A percentile compares a stretch with the other conserved stretches of the same genome.
These are phyloP conservation scores for Nakazawaea ernobii DNA, from an alignment of 805 yeast species.

Conservation along the genomic window DNA sequence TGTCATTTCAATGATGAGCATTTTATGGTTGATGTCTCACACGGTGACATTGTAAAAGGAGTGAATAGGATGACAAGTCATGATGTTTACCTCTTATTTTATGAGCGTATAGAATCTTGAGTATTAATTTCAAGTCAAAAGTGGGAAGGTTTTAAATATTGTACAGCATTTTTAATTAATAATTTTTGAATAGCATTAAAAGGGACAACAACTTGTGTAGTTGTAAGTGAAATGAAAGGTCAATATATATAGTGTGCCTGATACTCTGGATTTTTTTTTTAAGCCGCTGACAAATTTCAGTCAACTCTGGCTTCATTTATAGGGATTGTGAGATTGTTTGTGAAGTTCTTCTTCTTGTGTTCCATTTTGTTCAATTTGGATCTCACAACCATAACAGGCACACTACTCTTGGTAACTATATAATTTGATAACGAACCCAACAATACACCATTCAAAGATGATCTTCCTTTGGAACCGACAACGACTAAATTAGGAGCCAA, in stretches of 20 bases:
- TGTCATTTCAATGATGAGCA: constrained; percentile 71
- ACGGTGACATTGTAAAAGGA: constrained; percentile 38
- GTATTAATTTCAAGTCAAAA: background rate
- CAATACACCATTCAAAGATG: constrained; percentile 67
- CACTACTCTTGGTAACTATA: constrained; percentile 62
- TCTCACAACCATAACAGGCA: constrained; percentile 79
- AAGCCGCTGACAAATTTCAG: constrained; percentile 10
- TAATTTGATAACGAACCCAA: constrained; percentile 71
- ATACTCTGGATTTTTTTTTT: no score
- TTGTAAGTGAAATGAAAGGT: no score
- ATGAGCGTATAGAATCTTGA: constrained; percentile 25
- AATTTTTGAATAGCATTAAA: no score
- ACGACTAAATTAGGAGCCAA: constrained; percentile 68
- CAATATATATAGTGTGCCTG: no score
- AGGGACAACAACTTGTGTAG: no score
- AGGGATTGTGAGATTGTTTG: constrained; percentile 48
- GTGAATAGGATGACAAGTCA: constrained; percentile 38
- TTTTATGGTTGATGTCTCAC: constrained; percentile 37
- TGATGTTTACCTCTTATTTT: constrained; percentile 68
- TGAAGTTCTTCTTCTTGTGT: constrained; percentile 47
- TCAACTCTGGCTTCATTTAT: constrained; percentile 36
- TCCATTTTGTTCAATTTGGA: constrained; percentile 65
- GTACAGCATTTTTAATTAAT: no score
- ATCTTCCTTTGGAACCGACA: constrained; percentile 70
- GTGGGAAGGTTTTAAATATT: no score